Evolutionary conservation across 2,329 filamentous ascomycete species (phyloP).

Genomic region (Eutypella sp.): DNA sequence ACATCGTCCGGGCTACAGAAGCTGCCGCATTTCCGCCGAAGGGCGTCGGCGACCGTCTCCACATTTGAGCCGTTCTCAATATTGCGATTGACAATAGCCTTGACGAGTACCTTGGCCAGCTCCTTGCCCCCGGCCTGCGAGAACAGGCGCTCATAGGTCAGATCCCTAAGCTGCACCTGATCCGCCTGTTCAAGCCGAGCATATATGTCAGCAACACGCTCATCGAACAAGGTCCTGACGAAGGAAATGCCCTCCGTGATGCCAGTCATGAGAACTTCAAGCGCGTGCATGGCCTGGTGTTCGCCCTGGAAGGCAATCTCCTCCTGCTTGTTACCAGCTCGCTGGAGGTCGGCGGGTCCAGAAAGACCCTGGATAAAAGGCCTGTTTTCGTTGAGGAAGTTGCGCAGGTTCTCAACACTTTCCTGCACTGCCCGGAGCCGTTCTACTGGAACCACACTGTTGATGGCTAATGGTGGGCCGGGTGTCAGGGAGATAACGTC

Average conservation of each 20-base stretch:
- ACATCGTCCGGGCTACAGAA: constrained; percentile 98
- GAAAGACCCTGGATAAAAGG: constrained; percentile 89
- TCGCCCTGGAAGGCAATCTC: constrained; percentile 91
- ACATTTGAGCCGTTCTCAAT: constrained; percentile 96
- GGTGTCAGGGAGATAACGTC: constrained; percentile 58
- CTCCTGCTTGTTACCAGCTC: constrained; percentile 76
- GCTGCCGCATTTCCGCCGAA: constrained; percentile 85
- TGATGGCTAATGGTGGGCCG: constrained; percentile 48
- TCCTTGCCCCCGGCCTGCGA: constrained; percentile 75
- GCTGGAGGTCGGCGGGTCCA: constrained; percentile 80
- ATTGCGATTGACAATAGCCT: constrained; percentile 96
- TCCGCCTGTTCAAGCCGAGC: constrained; percentile 65
- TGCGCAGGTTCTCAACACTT: constrained; percentile 70
- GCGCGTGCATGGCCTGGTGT: constrained; percentile 82
- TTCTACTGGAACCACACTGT: constrained; percentile 57
- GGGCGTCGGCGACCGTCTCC: constrained; percentile 92
- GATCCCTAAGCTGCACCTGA: constrained; percentile 63
- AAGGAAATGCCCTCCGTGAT: constrained; percentile 97
- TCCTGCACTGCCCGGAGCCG: constrained; percentile 77
- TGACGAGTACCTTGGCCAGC: constrained; percentile 88
- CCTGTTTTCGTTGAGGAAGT: constrained; percentile 83
- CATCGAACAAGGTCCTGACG: constrained; percentile 89
- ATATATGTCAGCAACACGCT: constrained; percentile 85
- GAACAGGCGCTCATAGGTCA: constrained; percentile 88
- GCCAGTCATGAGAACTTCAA: constrained; percentile 80